phyloP scores from a whole-genome alignment of 495 filamentous ascomycete genomes.

The Filosporella fistucella region DNA sequence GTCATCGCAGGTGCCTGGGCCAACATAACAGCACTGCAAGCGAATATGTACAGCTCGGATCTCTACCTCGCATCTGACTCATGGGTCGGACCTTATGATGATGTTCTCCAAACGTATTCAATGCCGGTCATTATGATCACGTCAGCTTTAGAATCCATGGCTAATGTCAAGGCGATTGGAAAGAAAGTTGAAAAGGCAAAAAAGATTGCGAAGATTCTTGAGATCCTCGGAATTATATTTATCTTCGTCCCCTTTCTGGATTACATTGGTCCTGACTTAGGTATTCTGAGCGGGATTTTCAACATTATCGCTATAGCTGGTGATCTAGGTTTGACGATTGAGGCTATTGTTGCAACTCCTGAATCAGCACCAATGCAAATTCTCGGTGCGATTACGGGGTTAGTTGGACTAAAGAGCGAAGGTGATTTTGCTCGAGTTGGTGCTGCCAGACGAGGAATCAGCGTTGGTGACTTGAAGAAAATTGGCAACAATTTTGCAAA shows the following conservation, averaged over 20 bases:
- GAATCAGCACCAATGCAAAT: background rate
- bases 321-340: background rate
- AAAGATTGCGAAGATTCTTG: slow-evolving; percentile 15
- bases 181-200: slow-evolving; percentile 10
- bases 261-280: slow-evolving; percentile 2
- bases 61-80: background rate
- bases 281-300: background rate
- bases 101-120: slow-evolving; percentile 11
- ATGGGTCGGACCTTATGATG: slow-evolving; percentile 9
- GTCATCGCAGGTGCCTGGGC: slow-evolving; percentile 9
- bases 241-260: slow-evolving; percentile 20
- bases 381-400: slow-evolving; percentile 5
- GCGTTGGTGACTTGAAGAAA: background rate
- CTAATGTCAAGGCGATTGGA: slow-evolving; percentile 16
- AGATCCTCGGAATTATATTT: slow-evolving; percentile 16
- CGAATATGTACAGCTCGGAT: slow-evolving; percentile 5
- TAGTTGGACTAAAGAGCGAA: background rate
- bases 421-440: slow-evolving; percentile 10
- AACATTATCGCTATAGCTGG: slow-evolving; percentile 1
- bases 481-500: slow-evolving; percentile 2
- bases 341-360: background rate
- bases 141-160: slow-evolving; percentile 18
- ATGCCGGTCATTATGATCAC: slow-evolving; percentile 21
- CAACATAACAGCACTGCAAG: slow-evolving; percentile 8
- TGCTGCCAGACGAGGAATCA: background rate